Evolutionary conservation across 345 rosid species (phyloP), one percentile per base, ranked within the genome.

Genomic region (Brassica incana): DNA sequence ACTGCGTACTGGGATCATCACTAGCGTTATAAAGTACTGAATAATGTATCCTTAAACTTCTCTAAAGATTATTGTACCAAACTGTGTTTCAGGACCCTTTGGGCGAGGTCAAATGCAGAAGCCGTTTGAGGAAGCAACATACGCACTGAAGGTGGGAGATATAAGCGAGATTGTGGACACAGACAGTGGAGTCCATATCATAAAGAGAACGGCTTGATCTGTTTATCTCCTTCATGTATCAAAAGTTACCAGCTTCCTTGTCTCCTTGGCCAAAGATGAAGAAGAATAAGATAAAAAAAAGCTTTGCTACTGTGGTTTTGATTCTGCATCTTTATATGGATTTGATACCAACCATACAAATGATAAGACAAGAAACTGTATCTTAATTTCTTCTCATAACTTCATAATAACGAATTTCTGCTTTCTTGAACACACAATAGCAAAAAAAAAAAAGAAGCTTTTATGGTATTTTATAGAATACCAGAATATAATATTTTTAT

Each of bases 81-180:
- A 36, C 20, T 12, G 25, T 64, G 67, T 71, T 15, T 65, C 87
- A 92, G 98, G 99, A 73, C 85, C 91, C 16, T 95, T 95, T 73
- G 94, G 98, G n/a, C 74, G 85, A 58, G 99, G 99, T 27, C 96
- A 91, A 90, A 95, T 95, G 99, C 98, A 95, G 83, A 95, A 89
- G 85, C 94, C 99, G 59, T 95, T 95, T 50, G 99, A 95, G 85
- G 96, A 93, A 61, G 90, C 96, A 8, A 86, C 99, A 3, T 91
- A 61, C 36, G 87, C 85, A 8, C 93, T 93, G 20, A 86, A 88
- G 85, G 86, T 90, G 3, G 99, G 99, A 30, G 98, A 93, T 86
- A 88, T 93, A 69, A 95, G 99, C 64, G 96, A 88, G 77, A 90
- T 90, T 29, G 93, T 95, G 10, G 98, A 93, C 4, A 95, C 98